Evolutionary conservation across 148 eudicot genomes (phyloP), one percentile per base, ranked within the genome.

Genomic region (Pharnaceum exiguum): DNA sequence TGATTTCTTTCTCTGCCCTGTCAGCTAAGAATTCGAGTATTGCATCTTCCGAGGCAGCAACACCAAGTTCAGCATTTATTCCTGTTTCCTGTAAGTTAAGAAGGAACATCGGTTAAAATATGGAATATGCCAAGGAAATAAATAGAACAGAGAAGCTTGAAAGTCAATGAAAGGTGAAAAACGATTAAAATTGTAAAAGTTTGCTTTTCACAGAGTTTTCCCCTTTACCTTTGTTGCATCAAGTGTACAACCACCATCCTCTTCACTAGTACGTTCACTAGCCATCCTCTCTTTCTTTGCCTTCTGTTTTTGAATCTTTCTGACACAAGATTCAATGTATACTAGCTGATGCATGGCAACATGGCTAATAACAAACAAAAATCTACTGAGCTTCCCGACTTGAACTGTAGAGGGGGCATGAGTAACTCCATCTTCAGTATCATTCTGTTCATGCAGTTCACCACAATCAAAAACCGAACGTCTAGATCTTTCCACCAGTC

Each of bases 31-130:
- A 70, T 76, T 93, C 98, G 69, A 93, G 90, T 46, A 81, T 62
- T 58, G 96, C 87, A 81, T 93, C 98, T 56, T 88, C 95, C 63
- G 98, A 83, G 56, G 89, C 94, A 70, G 98, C 88, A 76, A 91
- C 63, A 69, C 98, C 98, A 62, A 91, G 68, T 67, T 93, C 98
- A 49, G 95, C 94, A 78, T 81, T 93, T 66, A 93, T 93, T 56
- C 85, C 90, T 55, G 52, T 64, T 29, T 79, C 87, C 98, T 93
- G 82, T 58, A 76, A 58, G 46, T 36, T 33, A 69, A 10, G 58
- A 59, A 19, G 12, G 9, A 12, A 42, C 8, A 16, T n/a, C 26
- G 7, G 5, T 4, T 56, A 7, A 39, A n/a, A n/a, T 13, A 13
- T 33, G 5, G 24, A 6, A 55, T 12, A 37, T 2, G 21, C 51